Evolutionary conservation across 495 filamentous ascomycete species (phyloP), one percentile per base, ranked within the genome.

Genomic region (Daldinia decipiens): DNA sequence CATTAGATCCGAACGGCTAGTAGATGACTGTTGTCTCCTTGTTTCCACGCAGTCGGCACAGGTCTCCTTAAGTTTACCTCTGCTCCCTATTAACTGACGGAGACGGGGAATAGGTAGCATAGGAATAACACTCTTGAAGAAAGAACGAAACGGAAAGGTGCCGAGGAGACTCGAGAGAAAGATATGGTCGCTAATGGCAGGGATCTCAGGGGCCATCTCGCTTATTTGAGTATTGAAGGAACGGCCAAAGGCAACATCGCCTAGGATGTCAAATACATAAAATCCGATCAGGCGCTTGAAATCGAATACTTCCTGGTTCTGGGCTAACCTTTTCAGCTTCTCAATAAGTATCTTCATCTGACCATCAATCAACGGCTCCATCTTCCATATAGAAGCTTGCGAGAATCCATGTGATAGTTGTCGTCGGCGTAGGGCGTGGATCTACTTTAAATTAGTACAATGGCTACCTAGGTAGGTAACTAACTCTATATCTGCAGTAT

Each of bases 191-290:
- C 6, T 53, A 9, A 53, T 53, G 27, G 51, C 51, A 9, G 51
- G 26, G 26, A 53, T 53, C 29, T 53, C 51, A 53, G 51, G 51
- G 51, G 51, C 51, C 13, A 53, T 26, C 15, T 53, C 51, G n/a
- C 26, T 53, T 31, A 31, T 53, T 53, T 53, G 51, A 27, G 51
- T 13, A 24, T 53, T 53, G 29, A 53, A 53, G n/a, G 51, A 53
- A 19, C 51, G 51, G 6, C 51, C 51, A 31, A 53, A 53, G 1
- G 51, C 51, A 29, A 53, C 51, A 17, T 53, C 51, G 26, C 51
- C 51, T 11, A 53, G 15, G 21, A 53, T 31, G 5, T 53, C 51
- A n/a, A 53, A 53, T 7, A 53, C 51, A 17, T 53, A 53, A 17
- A 53, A 53, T n/a, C 26, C 13, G 2, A 53, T 53, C 5, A 53